Percentiles rank a stretch among this genome's conserved stretches.
These are phyloP conservation scores for Aspergillus fructus DNA, from an alignment of 2,329 filamentous ascomycete genomes.

Conservation along the genomic window DNA sequence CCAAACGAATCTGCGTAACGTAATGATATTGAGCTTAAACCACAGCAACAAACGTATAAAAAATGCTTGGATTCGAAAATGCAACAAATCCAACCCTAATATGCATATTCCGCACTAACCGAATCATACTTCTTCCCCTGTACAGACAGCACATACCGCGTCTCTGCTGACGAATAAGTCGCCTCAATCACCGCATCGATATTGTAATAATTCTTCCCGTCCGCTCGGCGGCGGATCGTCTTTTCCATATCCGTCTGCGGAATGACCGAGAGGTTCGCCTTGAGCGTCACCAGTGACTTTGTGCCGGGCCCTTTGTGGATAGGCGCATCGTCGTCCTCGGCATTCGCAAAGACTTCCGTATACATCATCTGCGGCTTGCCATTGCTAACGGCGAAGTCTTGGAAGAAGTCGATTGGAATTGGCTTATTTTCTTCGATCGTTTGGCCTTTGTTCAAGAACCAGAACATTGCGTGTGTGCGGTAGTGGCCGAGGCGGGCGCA, in stretches of 20 bases:
- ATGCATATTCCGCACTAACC: conserved; percentile 11
- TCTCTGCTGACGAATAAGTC: conserved; percentile 6
- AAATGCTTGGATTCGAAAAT: not conserved
- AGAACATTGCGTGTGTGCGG: not conserved
- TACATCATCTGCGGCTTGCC: conserved; percentile 2
- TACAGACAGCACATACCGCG: conserved; percentile 5
- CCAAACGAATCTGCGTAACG: too few species aligned
- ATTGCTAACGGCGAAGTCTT: not conserved
- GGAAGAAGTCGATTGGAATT: conserved; percentile 7
- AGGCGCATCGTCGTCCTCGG: not conserved
- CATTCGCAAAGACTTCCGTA: conserved; percentile 1
- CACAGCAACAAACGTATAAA: not conserved
- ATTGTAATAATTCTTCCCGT: conserved; percentile 7
- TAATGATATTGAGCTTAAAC: not conserved
- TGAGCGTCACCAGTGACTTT: conserved; percentile 5
- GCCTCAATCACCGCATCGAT: conserved; percentile 11
- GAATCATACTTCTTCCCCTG: conserved; percentile 10
- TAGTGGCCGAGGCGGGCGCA: not conserved
- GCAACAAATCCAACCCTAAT: not conserved
- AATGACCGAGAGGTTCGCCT: conserved; percentile 2
- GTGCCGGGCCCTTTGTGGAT: conserved; percentile 1
- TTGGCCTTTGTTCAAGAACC: conserved; percentile 3
- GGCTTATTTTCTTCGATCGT: conserved; percentile 8
- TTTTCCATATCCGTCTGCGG: conserved; percentile 6
- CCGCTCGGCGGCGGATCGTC: not conserved